Base-by-base conservation (phyloP, 1,284 basidiomycete genomes). In the Polyporus tsugae region DNA sequence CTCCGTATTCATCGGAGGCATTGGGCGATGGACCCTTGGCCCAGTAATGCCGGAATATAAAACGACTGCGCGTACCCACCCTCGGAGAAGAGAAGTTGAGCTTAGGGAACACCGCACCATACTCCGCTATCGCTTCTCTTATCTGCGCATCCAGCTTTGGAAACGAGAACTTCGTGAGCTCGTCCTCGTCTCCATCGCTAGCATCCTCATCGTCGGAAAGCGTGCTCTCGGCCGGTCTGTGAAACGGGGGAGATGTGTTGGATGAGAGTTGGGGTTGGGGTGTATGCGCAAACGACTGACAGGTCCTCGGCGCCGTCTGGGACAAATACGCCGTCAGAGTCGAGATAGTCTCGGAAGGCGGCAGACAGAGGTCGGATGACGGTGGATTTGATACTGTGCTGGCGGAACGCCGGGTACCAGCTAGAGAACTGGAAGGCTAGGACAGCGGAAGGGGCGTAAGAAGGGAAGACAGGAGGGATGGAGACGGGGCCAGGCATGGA, bases 41-140 rank as follows among this genome's bases (percentile, higher is more conserved):
- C 22, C 22, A 52, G 46, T 52, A 52, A 25, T 52, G 46, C 46
- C 36, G 55, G 17, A 38, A 38, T 35, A 6, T 19, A 58, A 38
- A 35, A 42, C 59, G 63, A 46, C 57, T 36, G 46, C 25, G 22
- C 60, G 42, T 70, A 78, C 84, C 63, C 73, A 94, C 96, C 82
- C 92, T 91, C 36, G 96, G 96, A 19, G 94, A 91, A 4, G 95
- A 95, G 82, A 96, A 97, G 77, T 97, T 98, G 62, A 98, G 87
- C 79, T 99, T 99, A 0, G 97, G 96, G 76, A 99, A 99, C 9
- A 98, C 92, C 3, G 93, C 91, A 2, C 89, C 92, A 72, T 95
- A 97, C 67, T 87, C 81, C 35, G 80, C 75, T 15, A 99, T 84
- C n/a, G 86, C 88, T 9, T 82, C 77, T 60, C 94, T 83, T 71